Base-by-base conservation (phyloP, 1,284 basidiomycete species). In the Moniliella sp. region DNA sequence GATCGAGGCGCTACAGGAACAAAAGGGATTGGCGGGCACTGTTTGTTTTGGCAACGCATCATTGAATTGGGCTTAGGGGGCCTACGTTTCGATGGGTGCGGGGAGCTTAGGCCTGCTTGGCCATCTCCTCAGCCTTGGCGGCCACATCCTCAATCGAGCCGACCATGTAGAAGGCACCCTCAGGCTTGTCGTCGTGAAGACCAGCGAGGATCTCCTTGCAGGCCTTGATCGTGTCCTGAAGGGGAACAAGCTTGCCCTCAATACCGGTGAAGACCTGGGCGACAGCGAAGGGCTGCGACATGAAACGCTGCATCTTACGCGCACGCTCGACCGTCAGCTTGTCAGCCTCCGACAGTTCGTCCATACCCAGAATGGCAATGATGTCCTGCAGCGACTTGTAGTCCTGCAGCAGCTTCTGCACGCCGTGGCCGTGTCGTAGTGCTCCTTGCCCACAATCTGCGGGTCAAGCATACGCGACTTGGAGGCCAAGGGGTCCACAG, bases 401-500 rank as follows among this genome's bases (percentile, higher is more conserved):
- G 66, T 88, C 81, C 70, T 97, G 88, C 48, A 97, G 79, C 61
- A 93, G 84, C 71, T 91, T 86, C 70, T 94, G 88, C 45, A 84
- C 81, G 40, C 78, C 75, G 40, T 83, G 40, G 88, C 86, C 50
- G 88, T 74, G 34, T 81, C 72, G 69, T 97, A 94, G 69, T 94
- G 88, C 65, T 88, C 81, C 58, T 69, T 51, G 65, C 78, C 70
- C 61, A 83, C 84, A 49, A 97, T 81, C 73, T 84, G 82, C 55
- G 88, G 88, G 69, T 97, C 88, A 52, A 97, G 71, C 84, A 94
- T 94, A 68, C 88, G 83, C 9, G 86, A 93, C 69, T 94, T 93
- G 48, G 88, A 94, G 69, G 94, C 88, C 42, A 97, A 76, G 47
- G 88, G 88, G 67, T 94, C 88, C 64, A 97, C 88, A 51, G 88